Percentiles rank a stretch among this genome's conserved stretches.
Evolutionary conservation across 345 rosid genomes (phyloP).

Genomic region (Orychophragmus violaceus): DNA sequence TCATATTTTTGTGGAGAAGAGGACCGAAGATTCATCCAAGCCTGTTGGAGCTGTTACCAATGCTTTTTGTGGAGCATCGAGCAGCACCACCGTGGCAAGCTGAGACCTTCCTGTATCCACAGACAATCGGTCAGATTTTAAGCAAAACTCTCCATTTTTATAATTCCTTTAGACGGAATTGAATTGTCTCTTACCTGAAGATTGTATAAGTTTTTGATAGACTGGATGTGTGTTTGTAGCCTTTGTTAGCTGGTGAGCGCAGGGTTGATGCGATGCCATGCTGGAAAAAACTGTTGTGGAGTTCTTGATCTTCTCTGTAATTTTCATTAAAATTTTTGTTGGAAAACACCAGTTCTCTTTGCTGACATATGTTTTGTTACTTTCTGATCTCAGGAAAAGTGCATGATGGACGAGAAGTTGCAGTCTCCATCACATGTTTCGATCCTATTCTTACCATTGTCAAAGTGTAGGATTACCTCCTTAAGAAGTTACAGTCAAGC

Average conservation of each 20-base stretch:
- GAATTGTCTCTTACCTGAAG: neutral
- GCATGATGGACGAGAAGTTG: no score
- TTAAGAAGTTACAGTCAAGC: no score
- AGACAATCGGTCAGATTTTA: slow-evolving; percentile 19
- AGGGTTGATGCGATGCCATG: slow-evolving; percentile 17
- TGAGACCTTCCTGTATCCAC: slow-evolving; percentile 22
- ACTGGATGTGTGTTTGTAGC: slow-evolving; percentile 11
- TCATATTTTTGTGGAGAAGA: slow-evolving; percentile 22
- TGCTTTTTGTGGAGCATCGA: slow-evolving; percentile 16
- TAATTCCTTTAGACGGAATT: no score
- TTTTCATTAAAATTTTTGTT: no score
- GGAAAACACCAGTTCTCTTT: no score
- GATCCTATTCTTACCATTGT: no score
- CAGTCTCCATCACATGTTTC: no score
- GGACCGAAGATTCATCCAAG: slow-evolving; percentile 10
- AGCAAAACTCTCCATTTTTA: neutral
- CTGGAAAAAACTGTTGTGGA: slow-evolving; percentile 35
- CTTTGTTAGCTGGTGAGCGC: slow-evolving; percentile 13
- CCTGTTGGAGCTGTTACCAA: slow-evolving; percentile 12
- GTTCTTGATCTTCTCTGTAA: slow-evolving; percentile 30
- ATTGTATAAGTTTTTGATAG: slow-evolving; percentile 6
- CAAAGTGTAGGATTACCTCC: no score
- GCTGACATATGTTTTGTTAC: no score
- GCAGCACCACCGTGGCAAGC: slow-evolving; percentile 14
- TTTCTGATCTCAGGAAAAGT: no score